These are phyloP conservation scores for Chenopodium suecicum DNA, from an alignment of 148 eudicot species.

Conservation along the genomic window DNA sequence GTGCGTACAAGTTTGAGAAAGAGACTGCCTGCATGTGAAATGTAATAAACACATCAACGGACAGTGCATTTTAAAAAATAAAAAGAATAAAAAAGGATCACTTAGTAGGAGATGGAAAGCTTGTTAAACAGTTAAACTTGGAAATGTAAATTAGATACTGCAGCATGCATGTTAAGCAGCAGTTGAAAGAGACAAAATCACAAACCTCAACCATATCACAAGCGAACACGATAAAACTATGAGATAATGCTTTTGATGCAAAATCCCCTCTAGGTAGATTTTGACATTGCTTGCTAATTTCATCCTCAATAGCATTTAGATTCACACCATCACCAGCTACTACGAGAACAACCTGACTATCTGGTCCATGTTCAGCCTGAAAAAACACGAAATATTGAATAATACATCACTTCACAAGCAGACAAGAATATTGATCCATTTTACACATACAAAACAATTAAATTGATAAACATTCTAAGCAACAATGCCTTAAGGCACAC, in stretches of 20 bases:
- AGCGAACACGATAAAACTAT: constrained; percentile 83
- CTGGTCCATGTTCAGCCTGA: constrained; percentile 99
- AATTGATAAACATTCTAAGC: neutral
- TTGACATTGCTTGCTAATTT: constrained; percentile 78
- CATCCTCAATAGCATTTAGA: constrained; percentile 59
- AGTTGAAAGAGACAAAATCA: constrained; percentile 18
- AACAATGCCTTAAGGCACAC: constrained; percentile 4
- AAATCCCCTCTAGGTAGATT: constrained; percentile 90
- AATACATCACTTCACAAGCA: constrained; percentile 6
- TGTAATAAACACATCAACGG: neutral
- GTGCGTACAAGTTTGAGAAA: constrained; percentile 93
- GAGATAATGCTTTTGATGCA: constrained; percentile 81
- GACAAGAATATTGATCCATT: neutral
- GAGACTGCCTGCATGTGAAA: constrained; percentile 63
- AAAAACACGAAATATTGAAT: constrained; percentile 21
- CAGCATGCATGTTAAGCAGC: neutral
- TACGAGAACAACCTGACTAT: constrained; percentile 96
- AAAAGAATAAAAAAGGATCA: neutral
- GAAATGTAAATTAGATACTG: neutral
- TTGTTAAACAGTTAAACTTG: neutral
- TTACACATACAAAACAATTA: neutral
- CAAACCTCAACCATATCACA: constrained; percentile 93
- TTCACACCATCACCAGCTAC: constrained; percentile 85
- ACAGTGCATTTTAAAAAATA: neutral
- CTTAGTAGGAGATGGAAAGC: neutral